phyloP scores from a whole-genome alignment of 176 grass and related monocot species.

The Hyparrhenia diplandra region DNA sequence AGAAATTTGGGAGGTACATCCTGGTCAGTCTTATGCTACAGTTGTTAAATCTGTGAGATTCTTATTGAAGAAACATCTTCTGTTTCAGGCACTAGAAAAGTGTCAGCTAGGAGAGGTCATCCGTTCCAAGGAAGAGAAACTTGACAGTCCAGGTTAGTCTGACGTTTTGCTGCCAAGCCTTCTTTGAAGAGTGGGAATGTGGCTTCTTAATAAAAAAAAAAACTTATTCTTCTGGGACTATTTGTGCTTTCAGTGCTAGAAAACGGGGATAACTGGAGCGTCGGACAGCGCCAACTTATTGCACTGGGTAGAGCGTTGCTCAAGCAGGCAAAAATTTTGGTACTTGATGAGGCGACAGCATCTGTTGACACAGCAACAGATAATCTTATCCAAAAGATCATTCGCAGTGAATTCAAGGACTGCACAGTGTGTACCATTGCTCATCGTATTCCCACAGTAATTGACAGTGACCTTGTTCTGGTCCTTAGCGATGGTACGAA shows the following conservation, averaged over 20 bases:
- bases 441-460: constrained; percentile 94
- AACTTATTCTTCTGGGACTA: background rate
- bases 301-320: constrained; percentile 93
- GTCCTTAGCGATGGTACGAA: constrained; percentile 81
- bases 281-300: constrained; percentile 96
- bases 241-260: constrained; percentile 59
- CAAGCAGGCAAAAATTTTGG: constrained; percentile 86
- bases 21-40: constrained; percentile 15
- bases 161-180: background rate
- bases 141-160: constrained; percentile 78
- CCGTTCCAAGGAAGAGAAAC: constrained; percentile 61
- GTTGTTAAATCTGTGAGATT: constrained; percentile 1
- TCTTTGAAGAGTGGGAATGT: background rate
- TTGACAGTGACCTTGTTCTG: constrained; percentile 95
- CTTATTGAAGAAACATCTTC: constrained; percentile 10
- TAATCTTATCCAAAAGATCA: constrained; percentile 98
- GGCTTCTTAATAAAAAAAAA: background rate
- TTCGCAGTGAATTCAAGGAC: constrained; percentile 85
- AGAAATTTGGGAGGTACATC: constrained; percentile 86
- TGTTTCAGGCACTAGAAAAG: constrained; percentile 81
- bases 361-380: constrained; percentile 97
- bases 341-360: constrained; percentile 96
- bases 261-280: constrained; percentile 99
- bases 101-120: constrained; percentile 94
- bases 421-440: constrained; percentile 98